Conservation (phyloP, 129 eudicot genomes). For the Rutidosis leptorrhynchoides region DNA sequence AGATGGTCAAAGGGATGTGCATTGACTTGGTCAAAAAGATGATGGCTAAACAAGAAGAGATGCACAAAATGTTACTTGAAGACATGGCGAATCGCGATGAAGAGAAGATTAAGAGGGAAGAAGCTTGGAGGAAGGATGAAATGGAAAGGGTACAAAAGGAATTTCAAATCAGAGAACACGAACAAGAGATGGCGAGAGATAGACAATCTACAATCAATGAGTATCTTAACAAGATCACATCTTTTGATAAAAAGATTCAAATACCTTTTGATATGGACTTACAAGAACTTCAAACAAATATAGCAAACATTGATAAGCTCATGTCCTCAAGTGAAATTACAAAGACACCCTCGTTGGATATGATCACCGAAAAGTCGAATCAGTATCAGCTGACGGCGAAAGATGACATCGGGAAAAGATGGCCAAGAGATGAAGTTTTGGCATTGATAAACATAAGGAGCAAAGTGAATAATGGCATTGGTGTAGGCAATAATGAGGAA, state of each 20-base stretch:
- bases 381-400: conserved; percentile 9
- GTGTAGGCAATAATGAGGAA: conserved; percentile 13
- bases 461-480: conserved; percentile 31
- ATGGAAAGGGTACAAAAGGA: conserved; percentile 56
- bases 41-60: conserved; percentile 73
- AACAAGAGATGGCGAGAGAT: conserved; percentile 48
- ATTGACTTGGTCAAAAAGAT: conserved; percentile 59
- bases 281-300: conserved; percentile 27
- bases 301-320: conserved; percentile 7
- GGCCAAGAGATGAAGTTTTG: conserved; percentile 86
- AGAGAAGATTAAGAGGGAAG: conserved; percentile 58
- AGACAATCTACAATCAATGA: conserved; percentile 64
- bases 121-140: conserved; percentile 72
- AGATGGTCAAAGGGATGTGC: conserved; percentile 59
- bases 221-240: conserved; percentile 56
- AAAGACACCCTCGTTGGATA: conserved; percentile 14
- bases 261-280: conserved; percentile 32
- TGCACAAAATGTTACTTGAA: conserved; percentile 67
- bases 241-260: conserved; percentile 34
- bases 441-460: conserved; percentile 76
- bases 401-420: conserved; percentile 66
- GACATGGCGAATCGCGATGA: conserved; percentile 69
- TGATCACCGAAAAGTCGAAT: conserved; percentile 13
- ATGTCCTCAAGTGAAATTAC: background rate
- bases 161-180: conserved; percentile 48